These are phyloP conservation scores for Carex arenaria DNA, from an alignment of 202 grass and related monocot genomes.

Conservation along the genomic window DNA sequence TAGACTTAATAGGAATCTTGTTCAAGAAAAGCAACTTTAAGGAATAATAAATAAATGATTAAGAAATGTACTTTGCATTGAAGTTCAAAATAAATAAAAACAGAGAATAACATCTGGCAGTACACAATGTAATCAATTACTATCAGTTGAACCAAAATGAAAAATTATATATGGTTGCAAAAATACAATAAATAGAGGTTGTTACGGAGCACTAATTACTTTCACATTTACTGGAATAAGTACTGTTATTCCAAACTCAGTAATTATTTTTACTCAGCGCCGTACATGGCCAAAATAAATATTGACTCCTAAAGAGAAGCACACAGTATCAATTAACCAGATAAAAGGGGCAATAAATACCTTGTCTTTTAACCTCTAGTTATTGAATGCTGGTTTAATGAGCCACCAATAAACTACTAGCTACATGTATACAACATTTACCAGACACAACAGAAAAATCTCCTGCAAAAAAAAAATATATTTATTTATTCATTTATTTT, in stretches of 20 bases:
- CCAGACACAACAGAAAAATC: background rate
- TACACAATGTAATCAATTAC: background rate
- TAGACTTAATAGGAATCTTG: background rate
- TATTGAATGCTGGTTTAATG: conserved; percentile 13
- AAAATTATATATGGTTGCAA: background rate
- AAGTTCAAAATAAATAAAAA: background rate
- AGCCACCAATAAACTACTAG: conserved; percentile 17
- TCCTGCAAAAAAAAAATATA: background rate
- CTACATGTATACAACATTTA: background rate
- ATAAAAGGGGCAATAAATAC: conserved; percentile 29
- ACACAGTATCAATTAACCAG: background rate
- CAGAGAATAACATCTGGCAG: background rate
- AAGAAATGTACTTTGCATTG: background rate
- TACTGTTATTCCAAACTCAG: background rate
- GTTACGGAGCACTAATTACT: background rate
- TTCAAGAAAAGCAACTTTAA: background rate
- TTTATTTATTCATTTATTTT: background rate
- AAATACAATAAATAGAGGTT: background rate
- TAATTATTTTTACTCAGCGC: background rate
- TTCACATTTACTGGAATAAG: background rate
- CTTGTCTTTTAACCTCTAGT: conserved; percentile 2
- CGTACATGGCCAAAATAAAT: background rate
- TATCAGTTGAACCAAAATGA: background rate
- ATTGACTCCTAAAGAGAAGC: conserved; percentile 4
- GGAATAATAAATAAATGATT: background rate